Base-by-base conservation (phyloP, 106 monocot genomes). In the Acorus calamus region DNA sequence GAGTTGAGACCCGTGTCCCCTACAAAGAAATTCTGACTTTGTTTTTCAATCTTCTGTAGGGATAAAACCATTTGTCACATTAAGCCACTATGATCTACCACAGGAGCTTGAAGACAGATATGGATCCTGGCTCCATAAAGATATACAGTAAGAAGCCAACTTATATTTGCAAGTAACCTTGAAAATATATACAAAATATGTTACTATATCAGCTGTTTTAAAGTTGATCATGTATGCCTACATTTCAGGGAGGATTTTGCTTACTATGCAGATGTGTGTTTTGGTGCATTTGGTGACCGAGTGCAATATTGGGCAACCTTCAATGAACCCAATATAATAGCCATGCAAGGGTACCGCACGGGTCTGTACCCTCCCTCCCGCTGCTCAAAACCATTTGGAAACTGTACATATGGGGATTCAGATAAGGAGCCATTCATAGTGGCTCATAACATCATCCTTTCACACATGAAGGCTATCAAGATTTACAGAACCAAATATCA, bases 271-370 rank as follows among this genome's bases (percentile, higher is more conserved):
- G 78, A 81, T 5, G 66, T 73, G 14, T 86, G 85, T 54, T 86
- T 81, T 66, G 69, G 49, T 11, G 70, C 42, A 50, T 86, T 86
- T 56, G 81, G 85, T 0, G 81, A 79, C 49, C 71, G 66, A 66
- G 78, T 86, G 14, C 81, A 81, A 52, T 78, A 86, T 41, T 86
- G 85, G 85, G 62, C 55, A 14, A 86, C 85, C 45, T 68, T 86
- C 49, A 86, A 86, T 59, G 85, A 86, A 68, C 81, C 81, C 44
- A 76, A 73, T 46, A 45, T 79, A 5, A 14, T 73, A 55, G 49
- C 72, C 3, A 59, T n/a, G 10, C 52, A 56, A 4, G 78, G 81
- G 0, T 81, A 81, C 42, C 11, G 28, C 11, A 6, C 2, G 5
- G 85, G 81, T 2, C 47, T 41, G 7, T 78, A 65, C 52, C 74